These are phyloP conservation scores for Claviceps digitariae DNA, from an alignment of 2,329 filamentous ascomycete species.

Conservation along the genomic window DNA sequence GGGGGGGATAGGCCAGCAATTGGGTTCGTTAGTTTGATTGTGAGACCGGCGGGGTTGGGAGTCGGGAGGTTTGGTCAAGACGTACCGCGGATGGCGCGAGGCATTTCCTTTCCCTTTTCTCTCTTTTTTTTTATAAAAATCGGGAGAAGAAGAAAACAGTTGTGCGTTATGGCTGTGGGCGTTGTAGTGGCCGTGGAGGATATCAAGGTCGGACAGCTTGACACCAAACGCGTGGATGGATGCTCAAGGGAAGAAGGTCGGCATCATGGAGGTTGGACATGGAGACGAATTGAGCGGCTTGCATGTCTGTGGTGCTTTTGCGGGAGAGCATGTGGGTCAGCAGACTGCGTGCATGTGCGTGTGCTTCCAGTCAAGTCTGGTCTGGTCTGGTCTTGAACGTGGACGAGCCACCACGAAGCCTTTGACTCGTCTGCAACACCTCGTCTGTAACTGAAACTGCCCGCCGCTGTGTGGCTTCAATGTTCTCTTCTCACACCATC, in stretches of 20 bases:
- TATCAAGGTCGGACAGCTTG: not conserved
- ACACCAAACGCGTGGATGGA: not conserved
- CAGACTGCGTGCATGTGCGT: too few relatives aligned
- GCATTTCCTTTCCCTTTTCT: slow-evolving; percentile 26
- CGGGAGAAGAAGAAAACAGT: too few relatives aligned
- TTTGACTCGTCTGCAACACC: too few relatives aligned
- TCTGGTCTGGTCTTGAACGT: too few relatives aligned
- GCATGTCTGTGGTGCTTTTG: too few relatives aligned
- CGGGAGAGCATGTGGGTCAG: too few relatives aligned
- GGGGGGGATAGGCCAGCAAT: not conserved
- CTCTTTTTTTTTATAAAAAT: not conserved
- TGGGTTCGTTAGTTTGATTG: slow-evolving; percentile 4
- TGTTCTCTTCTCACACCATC: not conserved
- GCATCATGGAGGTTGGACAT: not conserved
- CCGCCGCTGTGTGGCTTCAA: not conserved
- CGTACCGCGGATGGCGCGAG: slow-evolving; percentile 42
- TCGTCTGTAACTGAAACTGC: too few relatives aligned
- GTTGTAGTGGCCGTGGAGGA: not conserved
- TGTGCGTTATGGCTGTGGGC: not conserved
- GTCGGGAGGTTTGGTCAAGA: too few relatives aligned
- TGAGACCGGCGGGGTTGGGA: not conserved
- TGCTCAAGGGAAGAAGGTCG: not conserved
- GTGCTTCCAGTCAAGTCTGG: too few relatives aligned
- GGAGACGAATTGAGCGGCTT: too few relatives aligned
- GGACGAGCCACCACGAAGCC: too few relatives aligned